These are phyloP conservation scores for Nitzschia palea DNA, from an alignment of 108 stramenopile species.

Conservation along the genomic window DNA sequence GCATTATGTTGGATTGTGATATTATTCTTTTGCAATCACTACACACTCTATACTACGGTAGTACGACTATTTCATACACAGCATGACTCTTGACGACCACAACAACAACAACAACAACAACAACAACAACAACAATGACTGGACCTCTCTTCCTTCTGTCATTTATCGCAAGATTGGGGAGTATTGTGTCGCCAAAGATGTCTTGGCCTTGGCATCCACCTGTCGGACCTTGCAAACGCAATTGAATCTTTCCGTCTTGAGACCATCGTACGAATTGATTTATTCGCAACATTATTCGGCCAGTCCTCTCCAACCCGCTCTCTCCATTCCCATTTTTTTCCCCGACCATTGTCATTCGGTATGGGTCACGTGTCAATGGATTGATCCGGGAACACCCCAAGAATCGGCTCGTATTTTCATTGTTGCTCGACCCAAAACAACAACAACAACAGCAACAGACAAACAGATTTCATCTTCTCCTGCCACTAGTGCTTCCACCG, in stretches of 20 bases:
- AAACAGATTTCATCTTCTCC: neutral
- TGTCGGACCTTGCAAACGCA: neutral
- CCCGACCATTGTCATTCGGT: constrained; percentile 1
- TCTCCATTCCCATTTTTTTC: neutral
- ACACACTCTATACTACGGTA: neutral
- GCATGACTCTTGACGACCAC: neutral
- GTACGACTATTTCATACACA: neutral
- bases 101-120: neutral
- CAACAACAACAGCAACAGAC: neutral
- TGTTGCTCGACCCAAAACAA: neutral
- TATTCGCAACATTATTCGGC: neutral
- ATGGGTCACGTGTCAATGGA: neutral
- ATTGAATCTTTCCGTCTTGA: neutral
- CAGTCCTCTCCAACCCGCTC: neutral
- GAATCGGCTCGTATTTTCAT: neutral
- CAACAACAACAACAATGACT: neutral
- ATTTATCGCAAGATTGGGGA: neutral
- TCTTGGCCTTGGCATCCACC: neutral
- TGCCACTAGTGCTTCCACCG: no score
- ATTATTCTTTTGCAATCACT: neutral
- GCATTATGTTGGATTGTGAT: neutral
- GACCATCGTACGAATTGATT: neutral
- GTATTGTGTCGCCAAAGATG: neutral
- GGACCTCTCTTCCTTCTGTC: neutral
- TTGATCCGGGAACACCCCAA: neutral